phyloP scores from a whole-genome alignment of 1,139 yeast species.

The Candida tropicalis region DNA sequence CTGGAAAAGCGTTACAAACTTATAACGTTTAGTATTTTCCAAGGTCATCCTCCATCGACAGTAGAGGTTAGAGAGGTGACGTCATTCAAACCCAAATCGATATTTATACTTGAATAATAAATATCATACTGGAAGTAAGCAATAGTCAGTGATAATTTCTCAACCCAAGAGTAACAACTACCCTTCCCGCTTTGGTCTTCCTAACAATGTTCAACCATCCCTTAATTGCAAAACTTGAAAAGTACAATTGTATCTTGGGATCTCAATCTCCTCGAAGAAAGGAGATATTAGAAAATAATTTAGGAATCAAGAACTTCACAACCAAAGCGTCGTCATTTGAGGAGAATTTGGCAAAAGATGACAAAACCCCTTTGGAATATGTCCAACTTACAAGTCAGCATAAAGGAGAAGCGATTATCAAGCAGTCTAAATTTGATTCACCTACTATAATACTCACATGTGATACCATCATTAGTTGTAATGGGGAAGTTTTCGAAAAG shows the following conservation, averaged over 20 bases:
- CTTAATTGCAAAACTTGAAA: conserved; percentile 27
- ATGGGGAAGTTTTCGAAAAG: conserved; percentile 71
- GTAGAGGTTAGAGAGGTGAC: no score
- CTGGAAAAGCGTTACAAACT: no score
- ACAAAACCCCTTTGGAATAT: conserved; percentile 57
- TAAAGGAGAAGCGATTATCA: conserved; percentile 59
- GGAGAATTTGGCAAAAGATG: conserved; percentile 67
- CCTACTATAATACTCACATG: conserved; percentile 56
- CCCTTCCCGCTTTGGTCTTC: no score
- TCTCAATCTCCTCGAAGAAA: conserved; percentile 82
- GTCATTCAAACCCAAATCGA: no score
- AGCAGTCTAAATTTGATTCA: conserved; percentile 21
- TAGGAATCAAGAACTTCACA: conserved; percentile 52
- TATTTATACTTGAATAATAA: no score
- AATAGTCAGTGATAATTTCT: no score
- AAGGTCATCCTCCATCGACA: no score
- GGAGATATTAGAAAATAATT: conserved; percentile 60
- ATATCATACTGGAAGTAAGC: no score
- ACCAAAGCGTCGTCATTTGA: conserved; percentile 64
- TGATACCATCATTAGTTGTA: conserved; percentile 79
- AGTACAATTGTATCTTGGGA: conserved; percentile 60
- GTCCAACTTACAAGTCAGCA: conserved; percentile 69
- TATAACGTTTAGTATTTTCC: no score
- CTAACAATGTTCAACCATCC: conserved; percentile 21
- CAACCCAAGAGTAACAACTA: no score